Evolutionary conservation across 2,329 filamentous ascomycete genomes (phyloP).

Genomic region (Aspergillus luchuensis): DNA sequence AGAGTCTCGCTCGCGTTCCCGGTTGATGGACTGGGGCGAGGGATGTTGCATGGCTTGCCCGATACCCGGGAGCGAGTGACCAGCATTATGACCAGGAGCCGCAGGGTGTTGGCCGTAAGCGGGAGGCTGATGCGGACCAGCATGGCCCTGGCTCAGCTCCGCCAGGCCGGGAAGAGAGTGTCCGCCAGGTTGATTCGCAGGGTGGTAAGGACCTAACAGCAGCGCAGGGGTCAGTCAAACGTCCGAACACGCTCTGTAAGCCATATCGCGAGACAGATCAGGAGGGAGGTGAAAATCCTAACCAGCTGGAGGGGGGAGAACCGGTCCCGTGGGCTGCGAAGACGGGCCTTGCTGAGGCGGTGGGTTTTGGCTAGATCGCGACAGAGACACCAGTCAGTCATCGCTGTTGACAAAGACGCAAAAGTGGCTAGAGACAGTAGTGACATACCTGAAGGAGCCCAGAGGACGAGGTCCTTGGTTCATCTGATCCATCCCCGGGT

Average conservation of each 20-base stretch:
- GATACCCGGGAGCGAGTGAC: constrained; percentile 45
- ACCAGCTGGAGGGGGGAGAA: constrained; percentile 45
- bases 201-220: constrained; percentile 43
- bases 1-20: constrained; percentile 54
- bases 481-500: constrained; percentile 47
- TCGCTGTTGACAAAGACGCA: not conserved
- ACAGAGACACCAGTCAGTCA: constrained; percentile 13
- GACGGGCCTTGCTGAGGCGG: constrained; percentile 41
- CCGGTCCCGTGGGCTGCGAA: constrained; percentile 40
- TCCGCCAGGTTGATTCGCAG: constrained; percentile 44
- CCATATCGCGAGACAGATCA: not conserved
- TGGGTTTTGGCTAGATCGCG: constrained; percentile 39
- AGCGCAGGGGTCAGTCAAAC: constrained; percentile 22
- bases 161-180: constrained; percentile 50
- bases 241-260: not conserved
- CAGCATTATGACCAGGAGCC: constrained; percentile 37
- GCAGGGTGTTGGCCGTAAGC: constrained; percentile 47
- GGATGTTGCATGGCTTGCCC: constrained; percentile 47
- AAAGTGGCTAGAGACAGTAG: not conserved
- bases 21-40: constrained; percentile 45
- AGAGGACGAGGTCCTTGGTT: constrained; percentile 46
- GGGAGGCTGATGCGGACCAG: constrained; percentile 43
- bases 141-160: constrained; percentile 49
- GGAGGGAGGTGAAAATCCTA: constrained; percentile 24
- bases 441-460: constrained; percentile 47